Percentiles rank a stretch among this genome's conserved stretches.
phyloP scores from a whole-genome alignment of 2,329 filamentous ascomycete species.

The Elsinoe ampelina region DNA sequence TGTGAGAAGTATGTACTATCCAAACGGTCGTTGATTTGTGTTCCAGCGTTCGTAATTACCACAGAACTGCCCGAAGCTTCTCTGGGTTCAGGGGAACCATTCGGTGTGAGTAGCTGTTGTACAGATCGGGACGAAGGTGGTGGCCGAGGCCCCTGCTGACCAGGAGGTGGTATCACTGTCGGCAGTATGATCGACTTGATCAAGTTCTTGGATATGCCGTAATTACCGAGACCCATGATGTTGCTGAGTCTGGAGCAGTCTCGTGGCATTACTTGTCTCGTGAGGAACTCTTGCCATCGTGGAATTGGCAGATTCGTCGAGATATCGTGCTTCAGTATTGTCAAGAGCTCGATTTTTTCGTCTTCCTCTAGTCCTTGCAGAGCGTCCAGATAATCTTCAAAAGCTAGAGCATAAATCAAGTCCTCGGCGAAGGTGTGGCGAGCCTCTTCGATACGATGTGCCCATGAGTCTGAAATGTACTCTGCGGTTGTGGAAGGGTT shows the following conservation, averaged over 20 bases:
- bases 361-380: slow-evolving; percentile 6
- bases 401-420: neutral
- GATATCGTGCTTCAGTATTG: neutral
- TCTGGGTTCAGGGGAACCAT: neutral
- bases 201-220: neutral
- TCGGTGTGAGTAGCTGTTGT: neutral
- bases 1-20: neutral
- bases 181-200: neutral
- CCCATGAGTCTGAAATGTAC: neutral
- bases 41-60: too few species aligned
- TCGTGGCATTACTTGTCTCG: neutral
- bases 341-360: slow-evolving; percentile 12
- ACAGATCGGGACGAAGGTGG: neutral
- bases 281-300: neutral
- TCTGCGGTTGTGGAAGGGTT: neutral
- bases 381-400: slow-evolving; percentile 14
- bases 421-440: neutral
- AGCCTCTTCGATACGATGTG: neutral
- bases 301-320: neutral
- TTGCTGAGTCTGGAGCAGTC: neutral
- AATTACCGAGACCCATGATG: neutral
- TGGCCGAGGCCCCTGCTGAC: neutral
- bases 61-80: neutral
- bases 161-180: neutral
- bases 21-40: neutral